Conservation (phyloP, 768 basidiomycete species). For the Xerocomus potaroensis region DNA sequence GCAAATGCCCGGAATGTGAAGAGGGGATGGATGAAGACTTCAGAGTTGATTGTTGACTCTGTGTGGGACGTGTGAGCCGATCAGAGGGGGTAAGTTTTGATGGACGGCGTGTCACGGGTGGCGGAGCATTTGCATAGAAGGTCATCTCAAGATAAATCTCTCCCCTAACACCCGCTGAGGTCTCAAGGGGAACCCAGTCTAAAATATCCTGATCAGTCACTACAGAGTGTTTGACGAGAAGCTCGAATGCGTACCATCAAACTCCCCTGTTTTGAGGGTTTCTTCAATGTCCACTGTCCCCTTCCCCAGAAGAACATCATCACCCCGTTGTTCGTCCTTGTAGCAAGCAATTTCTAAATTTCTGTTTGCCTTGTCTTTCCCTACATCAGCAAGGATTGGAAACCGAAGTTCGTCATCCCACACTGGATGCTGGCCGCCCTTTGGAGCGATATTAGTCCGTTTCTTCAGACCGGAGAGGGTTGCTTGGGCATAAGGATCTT, state of each 20-base stretch:
- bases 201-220: constrained; percentile 5
- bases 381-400: constrained; percentile 57
- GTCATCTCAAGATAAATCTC: constrained; percentile 94
- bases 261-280: constrained; percentile 82
- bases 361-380: constrained; percentile 43
- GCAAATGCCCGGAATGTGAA: constrained; percentile 10
- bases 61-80: constrained; percentile 43
- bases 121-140: constrained; percentile 71
- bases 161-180: constrained; percentile 65
- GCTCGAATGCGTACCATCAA: constrained; percentile 66
- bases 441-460: constrained; percentile 69
- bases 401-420: constrained; percentile 91
- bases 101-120: constrained; percentile 47
- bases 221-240: not conserved
- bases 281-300: constrained; percentile 71
- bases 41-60: constrained; percentile 19
- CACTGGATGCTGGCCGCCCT: constrained; percentile 89
- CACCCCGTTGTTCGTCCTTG: constrained; percentile 68
- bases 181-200: constrained; percentile 68
- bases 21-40: constrained; percentile 11
- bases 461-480: constrained; percentile 57
- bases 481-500: constrained; percentile 78
- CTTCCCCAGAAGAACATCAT: constrained; percentile 72
- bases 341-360: constrained; percentile 74
- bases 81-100: constrained; percentile 52